phyloP scores from a whole-genome alignment of 495 filamentous ascomycete species.

The Penicillium roqueforti region DNA sequence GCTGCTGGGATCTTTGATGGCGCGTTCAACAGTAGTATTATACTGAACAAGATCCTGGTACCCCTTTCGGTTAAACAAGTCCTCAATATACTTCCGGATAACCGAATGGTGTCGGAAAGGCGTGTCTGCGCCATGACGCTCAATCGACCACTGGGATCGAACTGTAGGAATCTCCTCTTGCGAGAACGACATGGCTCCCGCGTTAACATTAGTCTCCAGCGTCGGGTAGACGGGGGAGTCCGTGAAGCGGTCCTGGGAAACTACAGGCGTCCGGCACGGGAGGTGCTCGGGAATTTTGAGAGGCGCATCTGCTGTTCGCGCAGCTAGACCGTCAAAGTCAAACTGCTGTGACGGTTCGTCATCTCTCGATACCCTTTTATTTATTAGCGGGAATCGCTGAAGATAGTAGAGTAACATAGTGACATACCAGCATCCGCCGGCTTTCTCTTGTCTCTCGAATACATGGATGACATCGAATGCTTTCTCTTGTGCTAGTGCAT shows the following conservation, averaged over 20 bases:
- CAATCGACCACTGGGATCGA: conserved; percentile 35
- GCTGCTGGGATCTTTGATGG: conserved; percentile 26
- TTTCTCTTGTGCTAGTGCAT: conserved; percentile 54
- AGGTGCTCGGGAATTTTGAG: conserved; percentile 42
- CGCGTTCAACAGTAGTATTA: conserved; percentile 41
- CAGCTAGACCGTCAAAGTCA: conserved; percentile 39
- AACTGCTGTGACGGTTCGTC: conserved; percentile 27
- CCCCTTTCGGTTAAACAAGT: conserved; percentile 31
- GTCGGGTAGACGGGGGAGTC: conserved; percentile 42
- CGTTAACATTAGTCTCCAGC: conserved; percentile 41
- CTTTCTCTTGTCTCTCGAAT: conserved; percentile 54
- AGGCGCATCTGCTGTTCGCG: conserved; percentile 46
- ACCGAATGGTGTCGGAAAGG: conserved; percentile 39
- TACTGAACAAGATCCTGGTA: conserved; percentile 37
- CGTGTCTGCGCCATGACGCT: conserved; percentile 33
- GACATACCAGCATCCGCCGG: conserved; percentile 56
- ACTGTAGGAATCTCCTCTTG: conserved; percentile 33
- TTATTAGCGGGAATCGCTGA: neutral
- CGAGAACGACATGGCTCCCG: conserved; percentile 38
- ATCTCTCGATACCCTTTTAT: conserved; percentile 42
- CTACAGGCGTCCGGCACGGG: conserved; percentile 42
- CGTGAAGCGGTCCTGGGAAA: conserved; percentile 43
- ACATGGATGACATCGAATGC: conserved; percentile 53
- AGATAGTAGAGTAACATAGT: conserved; percentile 15
- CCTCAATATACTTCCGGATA: conserved; percentile 38